Conservation (phyloP, 768 basidiomycete species). For the Suillus weaverae region DNA sequence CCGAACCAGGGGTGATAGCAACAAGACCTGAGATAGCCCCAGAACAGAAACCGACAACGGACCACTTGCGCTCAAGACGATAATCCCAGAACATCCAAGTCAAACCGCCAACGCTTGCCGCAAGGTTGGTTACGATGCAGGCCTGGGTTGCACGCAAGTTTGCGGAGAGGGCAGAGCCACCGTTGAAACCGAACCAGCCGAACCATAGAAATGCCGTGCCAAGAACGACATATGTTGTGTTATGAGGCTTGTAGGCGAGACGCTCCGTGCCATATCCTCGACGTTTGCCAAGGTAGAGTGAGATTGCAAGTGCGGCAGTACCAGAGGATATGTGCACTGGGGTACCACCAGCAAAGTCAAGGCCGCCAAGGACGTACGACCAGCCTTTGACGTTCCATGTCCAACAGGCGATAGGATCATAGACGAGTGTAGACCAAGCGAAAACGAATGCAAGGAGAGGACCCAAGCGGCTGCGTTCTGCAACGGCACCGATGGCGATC, state of each 20-base stretch:
- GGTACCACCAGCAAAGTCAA: constrained; percentile 94
- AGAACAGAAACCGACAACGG: constrained; percentile 91
- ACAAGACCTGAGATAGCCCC: constrained; percentile 91
- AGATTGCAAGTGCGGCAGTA: constrained; percentile 87
- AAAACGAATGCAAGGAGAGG: constrained; percentile 91
- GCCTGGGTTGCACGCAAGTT: constrained; percentile 87
- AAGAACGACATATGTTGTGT: constrained; percentile 89
- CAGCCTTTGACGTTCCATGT: constrained; percentile 85
- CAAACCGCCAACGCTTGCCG: constrained; percentile 83
- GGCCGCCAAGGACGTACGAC: constrained; percentile 78
- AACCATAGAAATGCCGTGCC: constrained; percentile 95
- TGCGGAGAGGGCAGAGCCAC: constrained; percentile 86
- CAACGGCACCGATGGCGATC: constrained; percentile 89
- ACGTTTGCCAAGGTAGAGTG: constrained; percentile 87
- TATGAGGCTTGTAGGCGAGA: constrained; percentile 92
- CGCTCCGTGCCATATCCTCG: constrained; percentile 89
- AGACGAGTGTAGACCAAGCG: constrained; percentile 84
- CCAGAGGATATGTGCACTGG: constrained; percentile 97
- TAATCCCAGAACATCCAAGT: constrained; percentile 97
- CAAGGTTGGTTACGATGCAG: constrained; percentile 91
- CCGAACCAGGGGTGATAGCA: constrained; percentile 84
- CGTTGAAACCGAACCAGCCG: constrained; percentile 96
- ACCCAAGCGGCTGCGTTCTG: constrained; percentile 83
- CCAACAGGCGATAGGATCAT: constrained; percentile 96
- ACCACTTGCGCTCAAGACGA: constrained; percentile 92